Conservation (phyloP, 345 rosid species). For the Clausena lansium region DNA sequence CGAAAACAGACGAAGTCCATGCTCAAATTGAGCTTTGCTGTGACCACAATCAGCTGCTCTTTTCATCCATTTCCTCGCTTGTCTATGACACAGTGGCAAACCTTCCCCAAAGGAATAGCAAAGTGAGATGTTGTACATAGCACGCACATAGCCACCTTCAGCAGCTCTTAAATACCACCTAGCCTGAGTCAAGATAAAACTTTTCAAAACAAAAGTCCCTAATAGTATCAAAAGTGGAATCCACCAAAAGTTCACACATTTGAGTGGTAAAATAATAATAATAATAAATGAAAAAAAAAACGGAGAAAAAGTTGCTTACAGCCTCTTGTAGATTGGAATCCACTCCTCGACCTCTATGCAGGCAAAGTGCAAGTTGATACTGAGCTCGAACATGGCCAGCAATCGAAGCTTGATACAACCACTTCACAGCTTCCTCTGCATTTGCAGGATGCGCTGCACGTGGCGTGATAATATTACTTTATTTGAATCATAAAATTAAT, state of each 20-base stretch:
- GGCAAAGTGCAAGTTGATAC: constrained; percentile 82
- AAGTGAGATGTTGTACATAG: constrained; percentile 81
- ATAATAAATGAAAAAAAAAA: background rate
- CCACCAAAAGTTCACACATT: background rate
- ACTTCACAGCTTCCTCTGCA: constrained; percentile 57
- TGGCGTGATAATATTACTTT: background rate
- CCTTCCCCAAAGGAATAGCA: constrained; percentile 87
- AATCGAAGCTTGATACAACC: constrained; percentile 61
- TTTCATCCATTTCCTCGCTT: constrained; percentile 90
- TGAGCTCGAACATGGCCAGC: constrained; percentile 76
- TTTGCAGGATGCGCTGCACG: constrained; percentile 64
- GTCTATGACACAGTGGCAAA: constrained; percentile 45
- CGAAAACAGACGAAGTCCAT: constrained; percentile 77
- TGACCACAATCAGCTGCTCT: constrained; percentile 89
- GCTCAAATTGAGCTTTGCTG: constrained; percentile 85
- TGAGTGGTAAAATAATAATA: background rate
- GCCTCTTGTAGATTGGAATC: constrained; percentile 58
- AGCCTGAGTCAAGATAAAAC: constrained; percentile 41
- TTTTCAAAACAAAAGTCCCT: background rate
- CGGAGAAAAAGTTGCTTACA: constrained; percentile 33
- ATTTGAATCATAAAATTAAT: background rate
- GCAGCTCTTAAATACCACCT: constrained; percentile 86
- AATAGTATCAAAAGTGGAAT: background rate
- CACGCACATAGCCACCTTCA: constrained; percentile 77
- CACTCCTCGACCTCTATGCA: constrained; percentile 65